Evolutionary conservation across 495 filamentous ascomycete genomes (phyloP), one percentile per base, ranked within the genome.

Genomic region (Penicillium alfredii): DNA sequence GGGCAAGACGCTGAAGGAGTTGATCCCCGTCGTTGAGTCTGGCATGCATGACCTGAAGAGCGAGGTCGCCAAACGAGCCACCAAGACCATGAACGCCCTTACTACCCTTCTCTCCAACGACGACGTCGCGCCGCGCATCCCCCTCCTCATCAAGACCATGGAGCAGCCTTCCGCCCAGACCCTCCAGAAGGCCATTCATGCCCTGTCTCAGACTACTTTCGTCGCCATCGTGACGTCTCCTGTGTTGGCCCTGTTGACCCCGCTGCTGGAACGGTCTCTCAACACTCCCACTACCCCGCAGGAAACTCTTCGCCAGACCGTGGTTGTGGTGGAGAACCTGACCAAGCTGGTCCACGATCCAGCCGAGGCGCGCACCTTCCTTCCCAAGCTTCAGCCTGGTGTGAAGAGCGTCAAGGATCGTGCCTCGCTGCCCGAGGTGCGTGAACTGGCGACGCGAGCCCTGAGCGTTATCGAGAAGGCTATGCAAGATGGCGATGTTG

Each of bases 271-370:
- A 59, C 79, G 92, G 39, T 84, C 88, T 8, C 76, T 97, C 30
- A 94, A 94, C 63, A 86, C 83, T 25, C 92, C 90, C 4, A 72
- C 75, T 8, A 99, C 92, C 6, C 76, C 84, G 9, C 92, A 98
- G 63, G 92, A 98, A 66, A 92, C 96, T 3, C 71, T 97, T 20
- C 82, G 92, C 21, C 93, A 96, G 58, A 94, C 90, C 3, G 88
- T 93, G 13, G 86, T 97, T 11, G 94, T 99, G n/a, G 86, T 93
- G 18, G 92, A 99, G 68, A 99, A 99, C 61, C 64, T 99, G 66
- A 99, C 92, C 30, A 99, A 95, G 71, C 75, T 99, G 17, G 92
- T 99, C 16, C 92, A 99, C 61, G 93, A 99, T 56, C 92, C 92
- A 4, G 77, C 95, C 20, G 92, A 99, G 66, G 92, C 92, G 12